phyloP scores from a whole-genome alignment of 257 asterid species.

The Nicotiana noctiflora region DNA sequence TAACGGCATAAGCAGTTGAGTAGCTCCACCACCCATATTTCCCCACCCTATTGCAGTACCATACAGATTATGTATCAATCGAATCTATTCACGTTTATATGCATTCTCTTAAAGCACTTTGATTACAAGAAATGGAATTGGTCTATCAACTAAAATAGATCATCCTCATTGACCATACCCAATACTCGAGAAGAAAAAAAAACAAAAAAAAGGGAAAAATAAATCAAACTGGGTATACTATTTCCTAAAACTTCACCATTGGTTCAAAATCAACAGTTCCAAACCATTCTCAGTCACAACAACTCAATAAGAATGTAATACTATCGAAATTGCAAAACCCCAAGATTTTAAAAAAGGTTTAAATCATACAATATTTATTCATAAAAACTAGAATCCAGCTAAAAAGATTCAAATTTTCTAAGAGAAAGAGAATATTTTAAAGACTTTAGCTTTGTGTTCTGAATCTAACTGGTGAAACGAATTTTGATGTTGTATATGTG shows the following conservation, averaged over 20 bases:
- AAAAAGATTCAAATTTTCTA: not conserved
- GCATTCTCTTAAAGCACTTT: not conserved
- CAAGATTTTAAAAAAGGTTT: not conserved
- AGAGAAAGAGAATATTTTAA: no score
- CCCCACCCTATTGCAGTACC: no score
- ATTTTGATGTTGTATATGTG: no score
- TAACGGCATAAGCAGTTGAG: no score
- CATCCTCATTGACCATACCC: not conserved
- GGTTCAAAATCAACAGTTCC: constrained; percentile 3
- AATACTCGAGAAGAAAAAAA: not conserved
- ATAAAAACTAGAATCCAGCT: not conserved
- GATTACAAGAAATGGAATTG: not conserved
- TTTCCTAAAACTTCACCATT: not conserved
- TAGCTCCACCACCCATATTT: no score
- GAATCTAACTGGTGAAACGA: no score
- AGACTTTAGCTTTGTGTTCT: no score
- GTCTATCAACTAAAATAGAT: not conserved
- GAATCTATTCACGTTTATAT: not conserved
- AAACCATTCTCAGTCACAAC: not conserved
- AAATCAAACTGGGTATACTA: not conserved
- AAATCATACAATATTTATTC: not conserved
- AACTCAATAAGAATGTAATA: not conserved
- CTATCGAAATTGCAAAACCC: not conserved
- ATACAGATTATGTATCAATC: not conserved
- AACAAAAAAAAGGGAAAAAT: no score